These are phyloP conservation scores for Delitschia confertaspora DNA, from an alignment of 495 filamentous ascomycete species.

Conservation along the genomic window DNA sequence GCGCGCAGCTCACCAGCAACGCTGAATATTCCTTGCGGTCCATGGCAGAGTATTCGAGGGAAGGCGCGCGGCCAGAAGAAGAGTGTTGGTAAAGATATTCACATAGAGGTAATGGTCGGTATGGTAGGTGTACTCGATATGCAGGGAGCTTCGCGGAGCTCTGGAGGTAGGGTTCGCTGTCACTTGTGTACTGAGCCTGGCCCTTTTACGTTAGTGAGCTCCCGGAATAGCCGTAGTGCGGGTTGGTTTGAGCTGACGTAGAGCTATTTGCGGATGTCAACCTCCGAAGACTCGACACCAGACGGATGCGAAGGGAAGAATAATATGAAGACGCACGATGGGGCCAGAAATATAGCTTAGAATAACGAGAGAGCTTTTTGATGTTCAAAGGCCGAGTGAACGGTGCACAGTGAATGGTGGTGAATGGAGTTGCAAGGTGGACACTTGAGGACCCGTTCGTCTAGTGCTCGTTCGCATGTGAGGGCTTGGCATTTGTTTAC, in stretches of 20 bases:
- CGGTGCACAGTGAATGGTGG: too few species aligned
- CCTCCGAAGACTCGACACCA: too few species aligned
- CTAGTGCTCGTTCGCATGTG: too few species aligned
- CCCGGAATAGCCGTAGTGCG: neutral
- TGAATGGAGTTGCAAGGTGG: too few species aligned
- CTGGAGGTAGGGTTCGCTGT: constrained; percentile 20
- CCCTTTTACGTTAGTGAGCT: neutral
- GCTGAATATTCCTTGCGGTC: constrained; percentile 92
- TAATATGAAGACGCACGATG: too few species aligned
- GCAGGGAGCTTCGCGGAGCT: constrained; percentile 19
- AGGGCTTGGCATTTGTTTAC: too few species aligned
- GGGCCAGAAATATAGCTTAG: too few species aligned
- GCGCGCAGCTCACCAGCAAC: constrained; percentile 65
- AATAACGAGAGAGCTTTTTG: too few species aligned
- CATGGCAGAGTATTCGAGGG: constrained; percentile 37
- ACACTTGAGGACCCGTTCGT: too few species aligned
- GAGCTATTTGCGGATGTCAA: too few species aligned
- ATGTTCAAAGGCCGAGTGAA: too few species aligned
- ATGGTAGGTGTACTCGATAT: constrained; percentile 4
- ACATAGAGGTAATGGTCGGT: constrained; percentile 19
- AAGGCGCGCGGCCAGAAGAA: constrained; percentile 13
- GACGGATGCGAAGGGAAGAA: too few species aligned
- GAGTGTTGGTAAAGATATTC: constrained; percentile 10
- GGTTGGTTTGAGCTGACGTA: constrained; percentile 7
- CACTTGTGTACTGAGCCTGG: constrained; percentile 4